Conservation (phyloP, 192 early-diverging fungal species). For the Coemansia sp. region DNA sequence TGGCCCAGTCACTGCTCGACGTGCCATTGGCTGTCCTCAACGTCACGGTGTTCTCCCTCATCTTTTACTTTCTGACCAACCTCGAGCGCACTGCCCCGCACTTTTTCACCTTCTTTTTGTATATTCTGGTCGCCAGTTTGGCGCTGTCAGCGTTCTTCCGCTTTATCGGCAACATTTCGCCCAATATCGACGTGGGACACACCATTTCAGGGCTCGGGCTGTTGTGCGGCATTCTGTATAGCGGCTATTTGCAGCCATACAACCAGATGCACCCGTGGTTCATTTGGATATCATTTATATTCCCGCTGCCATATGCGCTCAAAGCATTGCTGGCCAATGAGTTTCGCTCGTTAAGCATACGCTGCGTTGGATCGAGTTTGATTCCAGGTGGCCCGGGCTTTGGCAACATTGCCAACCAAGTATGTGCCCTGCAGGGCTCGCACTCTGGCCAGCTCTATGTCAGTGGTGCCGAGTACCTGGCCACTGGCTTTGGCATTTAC, state of each 20-base stretch:
- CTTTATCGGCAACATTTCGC: slow-evolving; percentile 58
- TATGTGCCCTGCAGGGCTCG: slow-evolving; percentile 68
- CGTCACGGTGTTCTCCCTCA: slow-evolving; percentile 55
- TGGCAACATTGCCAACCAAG: slow-evolving; percentile 51
- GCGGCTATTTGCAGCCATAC: slow-evolving; percentile 60
- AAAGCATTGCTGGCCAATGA: slow-evolving; percentile 65
- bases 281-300: slow-evolving; percentile 67
- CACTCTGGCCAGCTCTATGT: slow-evolving; percentile 58
- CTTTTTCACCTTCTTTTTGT: slow-evolving; percentile 61
- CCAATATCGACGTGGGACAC: slow-evolving; percentile 58
- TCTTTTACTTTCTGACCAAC: slow-evolving; percentile 63
- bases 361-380: slow-evolving; percentile 30
- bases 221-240: not conserved
- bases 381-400: slow-evolving; percentile 58
- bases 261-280: slow-evolving; percentile 60
- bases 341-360: slow-evolving; percentile 33
- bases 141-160: slow-evolving; percentile 59
- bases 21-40: slow-evolving; percentile 59
- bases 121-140: slow-evolving; percentile 50
- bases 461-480: slow-evolving; percentile 63
- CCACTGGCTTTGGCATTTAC: slow-evolving; percentile 58
- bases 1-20: slow-evolving; percentile 26
- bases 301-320: slow-evolving; percentile 69
- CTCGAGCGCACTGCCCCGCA: slow-evolving; percentile 55
- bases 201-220: slow-evolving; percentile 61